These are phyloP conservation scores for Pichia sp. DNA, from an alignment of 1,139 yeast genomes.

Conservation along the genomic window DNA sequence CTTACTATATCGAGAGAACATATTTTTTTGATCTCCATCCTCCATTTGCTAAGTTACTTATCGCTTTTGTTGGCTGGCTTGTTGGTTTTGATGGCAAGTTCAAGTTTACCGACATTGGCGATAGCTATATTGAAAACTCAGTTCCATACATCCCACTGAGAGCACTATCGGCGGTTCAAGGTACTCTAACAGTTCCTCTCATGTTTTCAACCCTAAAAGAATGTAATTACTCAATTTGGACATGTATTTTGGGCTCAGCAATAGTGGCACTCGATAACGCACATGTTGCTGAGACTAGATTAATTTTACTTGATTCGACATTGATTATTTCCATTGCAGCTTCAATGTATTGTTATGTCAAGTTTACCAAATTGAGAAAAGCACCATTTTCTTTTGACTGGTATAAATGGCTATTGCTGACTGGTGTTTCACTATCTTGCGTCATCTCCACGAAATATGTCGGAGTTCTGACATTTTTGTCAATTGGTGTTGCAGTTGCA, in stretches of 20 bases:
- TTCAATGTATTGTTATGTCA: slow-evolving; percentile 72
- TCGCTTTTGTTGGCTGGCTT: slow-evolving; percentile 86
- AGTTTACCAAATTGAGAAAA: slow-evolving; percentile 68
- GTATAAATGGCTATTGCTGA: slow-evolving; percentile 83
- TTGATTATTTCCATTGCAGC: slow-evolving; percentile 76
- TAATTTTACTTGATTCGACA: slow-evolving; percentile 88
- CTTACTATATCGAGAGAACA: slow-evolving; percentile 76
- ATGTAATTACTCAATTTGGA: slow-evolving; percentile 70
- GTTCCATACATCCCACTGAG: slow-evolving; percentile 92
- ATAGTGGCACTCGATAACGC: slow-evolving; percentile 88
- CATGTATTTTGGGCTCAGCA: slow-evolving; percentile 77
- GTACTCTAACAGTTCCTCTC: slow-evolving; percentile 77
- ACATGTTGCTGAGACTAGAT: slow-evolving; percentile 84
- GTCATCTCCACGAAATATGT: slow-evolving; percentile 94
- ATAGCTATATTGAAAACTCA: slow-evolving; percentile 64
- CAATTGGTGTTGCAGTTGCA: slow-evolving; percentile 81
- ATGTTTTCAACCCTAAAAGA: slow-evolving; percentile 81
- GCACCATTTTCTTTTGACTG: slow-evolving; percentile 64
- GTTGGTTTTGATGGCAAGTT: slow-evolving; percentile 86
- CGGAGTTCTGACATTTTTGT: slow-evolving; percentile 84
- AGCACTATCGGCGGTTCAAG: slow-evolving; percentile 74
- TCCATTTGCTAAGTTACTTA: slow-evolving; percentile 90
- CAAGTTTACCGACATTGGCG: slow-evolving; percentile 90
- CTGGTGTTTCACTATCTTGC: slow-evolving; percentile 84
- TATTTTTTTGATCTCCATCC: slow-evolving; percentile 97